Evolutionary conservation across 129 eudicot genomes (phyloP).

Genomic region (Helianthus tuberosus): DNA sequence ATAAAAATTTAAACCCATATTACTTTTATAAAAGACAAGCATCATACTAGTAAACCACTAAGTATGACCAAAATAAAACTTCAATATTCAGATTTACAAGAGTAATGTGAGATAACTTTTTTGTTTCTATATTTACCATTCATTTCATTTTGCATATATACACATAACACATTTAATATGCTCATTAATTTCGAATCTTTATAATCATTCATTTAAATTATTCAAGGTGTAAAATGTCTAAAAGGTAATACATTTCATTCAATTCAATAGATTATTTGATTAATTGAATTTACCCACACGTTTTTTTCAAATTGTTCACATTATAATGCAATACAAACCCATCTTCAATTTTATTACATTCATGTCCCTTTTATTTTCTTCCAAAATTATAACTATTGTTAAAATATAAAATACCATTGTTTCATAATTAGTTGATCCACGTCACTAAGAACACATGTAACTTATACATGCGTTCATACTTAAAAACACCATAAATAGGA

Average conservation of each 20-base stretch:
- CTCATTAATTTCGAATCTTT: background rate
- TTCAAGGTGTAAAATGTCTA: background rate
- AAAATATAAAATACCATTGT: background rate
- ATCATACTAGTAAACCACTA: too few species aligned
- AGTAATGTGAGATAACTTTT: background rate
- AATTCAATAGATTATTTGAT: background rate
- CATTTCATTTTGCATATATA: background rate
- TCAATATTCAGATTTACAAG: background rate
- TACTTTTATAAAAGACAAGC: too few species aligned
- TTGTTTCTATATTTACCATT: background rate
- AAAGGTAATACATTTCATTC: background rate
- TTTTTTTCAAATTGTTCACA: background rate
- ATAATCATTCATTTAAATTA: background rate
- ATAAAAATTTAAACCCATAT: too few species aligned
- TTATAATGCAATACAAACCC: background rate
- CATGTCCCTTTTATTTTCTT: background rate
- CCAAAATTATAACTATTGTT: background rate
- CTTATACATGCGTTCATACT: background rate
- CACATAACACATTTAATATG: background rate
- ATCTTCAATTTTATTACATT: background rate
- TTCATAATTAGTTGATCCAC: background rate
- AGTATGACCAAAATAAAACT: background rate
- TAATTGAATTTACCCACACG: background rate
- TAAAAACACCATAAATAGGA: background rate
- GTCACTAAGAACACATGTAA: constrained; percentile 1